phyloP scores from a whole-genome alignment of 371 early-diverging fungal species.

The Mortierella sp. region DNA sequence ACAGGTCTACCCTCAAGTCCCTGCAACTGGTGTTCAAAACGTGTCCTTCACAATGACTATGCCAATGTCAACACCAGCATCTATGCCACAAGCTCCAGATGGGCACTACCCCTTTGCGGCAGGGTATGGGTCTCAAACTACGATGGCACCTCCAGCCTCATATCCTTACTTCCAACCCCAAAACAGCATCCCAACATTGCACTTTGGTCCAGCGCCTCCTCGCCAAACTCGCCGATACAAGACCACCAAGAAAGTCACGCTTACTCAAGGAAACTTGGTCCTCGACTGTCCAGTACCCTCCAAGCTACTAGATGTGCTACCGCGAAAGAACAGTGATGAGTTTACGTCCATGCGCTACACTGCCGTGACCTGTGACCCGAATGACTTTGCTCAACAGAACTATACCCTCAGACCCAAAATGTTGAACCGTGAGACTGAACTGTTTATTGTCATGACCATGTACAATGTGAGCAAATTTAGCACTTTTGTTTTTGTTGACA shows the following conservation, averaged over 20 bases:
- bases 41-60: constrained; percentile 32
- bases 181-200: constrained; percentile 33
- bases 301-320: constrained; percentile 67
- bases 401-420: constrained; percentile 88
- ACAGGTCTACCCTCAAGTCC: constrained; percentile 23
- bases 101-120: constrained; percentile 21
- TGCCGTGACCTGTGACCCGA: constrained; percentile 81
- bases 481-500: background rate
- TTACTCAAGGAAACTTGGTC: constrained; percentile 78
- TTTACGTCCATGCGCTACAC: constrained; percentile 84
- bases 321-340: constrained; percentile 69
- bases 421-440: constrained; percentile 79
- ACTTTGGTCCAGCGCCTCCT: constrained; percentile 66
- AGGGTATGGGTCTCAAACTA: constrained; percentile 34
- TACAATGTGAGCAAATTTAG: constrained; percentile 74
- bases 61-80: constrained; percentile 15
- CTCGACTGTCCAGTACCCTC: constrained; percentile 80
- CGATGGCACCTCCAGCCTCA: constrained; percentile 7
- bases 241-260: constrained; percentile 71
- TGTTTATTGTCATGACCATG: constrained; percentile 92
- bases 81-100: constrained; percentile 11
- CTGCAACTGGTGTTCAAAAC: constrained; percentile 16
- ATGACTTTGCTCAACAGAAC: constrained; percentile 77
- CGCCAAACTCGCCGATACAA: constrained; percentile 73
- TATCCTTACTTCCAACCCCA: constrained; percentile 11